Conservation (phyloP, 2,329 filamentous ascomycete genomes). For the Calycina marina region DNA sequence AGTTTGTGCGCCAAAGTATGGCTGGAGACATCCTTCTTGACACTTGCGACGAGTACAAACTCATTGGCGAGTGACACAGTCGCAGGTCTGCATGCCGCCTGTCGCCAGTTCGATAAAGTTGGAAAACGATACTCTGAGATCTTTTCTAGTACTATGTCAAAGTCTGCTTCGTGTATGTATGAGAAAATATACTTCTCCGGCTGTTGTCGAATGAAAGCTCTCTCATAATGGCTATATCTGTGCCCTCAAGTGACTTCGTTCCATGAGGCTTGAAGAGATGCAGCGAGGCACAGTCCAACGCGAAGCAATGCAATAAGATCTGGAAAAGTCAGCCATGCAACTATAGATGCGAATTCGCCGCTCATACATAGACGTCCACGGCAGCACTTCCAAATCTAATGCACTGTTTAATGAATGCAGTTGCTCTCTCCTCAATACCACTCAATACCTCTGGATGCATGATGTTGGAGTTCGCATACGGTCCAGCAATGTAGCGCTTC, state of each 20-base stretch:
- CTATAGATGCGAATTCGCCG: no score
- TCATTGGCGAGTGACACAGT: no score
- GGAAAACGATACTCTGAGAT: no score
- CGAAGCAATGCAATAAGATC: conserved; percentile 43
- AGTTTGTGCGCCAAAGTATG: conserved; percentile 32
- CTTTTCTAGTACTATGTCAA: no score
- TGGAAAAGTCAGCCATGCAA: no score
- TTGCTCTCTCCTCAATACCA: conserved; percentile 42
- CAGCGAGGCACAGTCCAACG: conserved; percentile 54
- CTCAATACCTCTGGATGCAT: conserved; percentile 38
- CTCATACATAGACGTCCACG: conserved; percentile 44
- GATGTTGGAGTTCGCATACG: conserved; percentile 55
- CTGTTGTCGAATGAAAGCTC: conserved; percentile 58
- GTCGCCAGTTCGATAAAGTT: no score
- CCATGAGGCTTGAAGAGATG: conserved; percentile 56
- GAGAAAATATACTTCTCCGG: no score
- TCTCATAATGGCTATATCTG: conserved; percentile 52
- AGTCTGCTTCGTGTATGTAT: no score
- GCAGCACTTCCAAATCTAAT: conserved; percentile 28
- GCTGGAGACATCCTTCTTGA: no score
- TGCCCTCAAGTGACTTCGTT: conserved; percentile 40
- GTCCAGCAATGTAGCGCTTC: conserved; percentile 48
- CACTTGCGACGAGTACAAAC: no score
- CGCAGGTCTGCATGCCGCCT: no score
- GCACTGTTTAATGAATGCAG: conserved; percentile 39